Percentiles rank a stretch among this genome's conserved stretches.
Evolutionary conservation across 345 rosid genomes (phyloP).

Genomic region (Corchorus capsularis): DNA sequence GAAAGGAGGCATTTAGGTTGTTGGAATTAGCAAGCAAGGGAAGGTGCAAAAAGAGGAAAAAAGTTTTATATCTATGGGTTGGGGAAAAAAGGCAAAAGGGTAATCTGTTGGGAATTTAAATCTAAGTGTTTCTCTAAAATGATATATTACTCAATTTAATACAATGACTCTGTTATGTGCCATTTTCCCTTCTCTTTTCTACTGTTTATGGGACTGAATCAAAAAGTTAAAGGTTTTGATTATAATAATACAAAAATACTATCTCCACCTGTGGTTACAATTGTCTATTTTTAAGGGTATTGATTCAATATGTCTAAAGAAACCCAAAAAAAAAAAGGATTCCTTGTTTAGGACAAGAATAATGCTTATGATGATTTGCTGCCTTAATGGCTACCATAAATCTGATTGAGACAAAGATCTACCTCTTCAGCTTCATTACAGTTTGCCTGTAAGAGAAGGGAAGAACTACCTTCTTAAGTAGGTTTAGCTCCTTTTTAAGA

Average conservation of each 20-base stretch:
- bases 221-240: constrained; percentile 2
- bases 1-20: constrained; percentile 75
- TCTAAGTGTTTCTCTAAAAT: constrained; percentile 12
- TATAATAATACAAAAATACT: not conserved
- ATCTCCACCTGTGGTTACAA: not conserved
- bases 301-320: constrained; percentile 26
- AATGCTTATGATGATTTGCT: not conserved
- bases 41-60: constrained; percentile 58
- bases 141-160: not conserved
- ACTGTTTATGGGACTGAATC: constrained; percentile 21
- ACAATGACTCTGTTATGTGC: not conserved
- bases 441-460: not conserved
- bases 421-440: not conserved
- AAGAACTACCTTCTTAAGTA: not conserved
- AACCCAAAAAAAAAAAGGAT: not conserved
- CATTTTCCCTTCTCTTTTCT: not conserved
- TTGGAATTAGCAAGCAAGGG: constrained; percentile 82
- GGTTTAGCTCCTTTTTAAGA: not conserved
- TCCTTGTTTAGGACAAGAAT: constrained; percentile 1
- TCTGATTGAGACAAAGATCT: not conserved
- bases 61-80: constrained; percentile 20
- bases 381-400: not conserved
- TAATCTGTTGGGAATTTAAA: constrained; percentile 26
- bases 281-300: constrained; percentile 4
- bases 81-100: constrained; percentile 7